Conservation (phyloP, 2,329 filamentous ascomycete genomes). For the Aspergillus novofumigatus region DNA sequence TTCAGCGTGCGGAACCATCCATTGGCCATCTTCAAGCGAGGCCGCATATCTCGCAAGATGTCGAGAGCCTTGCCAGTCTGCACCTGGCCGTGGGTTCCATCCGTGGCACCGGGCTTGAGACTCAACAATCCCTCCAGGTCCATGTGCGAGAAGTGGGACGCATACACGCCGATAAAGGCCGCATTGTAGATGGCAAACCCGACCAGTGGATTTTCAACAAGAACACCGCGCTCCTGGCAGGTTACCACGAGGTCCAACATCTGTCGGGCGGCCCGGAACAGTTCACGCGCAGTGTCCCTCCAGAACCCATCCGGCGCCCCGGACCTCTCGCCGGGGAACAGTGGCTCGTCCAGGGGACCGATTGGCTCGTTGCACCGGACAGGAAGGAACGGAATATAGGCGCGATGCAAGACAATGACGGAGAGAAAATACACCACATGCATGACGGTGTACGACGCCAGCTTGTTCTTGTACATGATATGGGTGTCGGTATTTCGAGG, state of each 20-base stretch:
- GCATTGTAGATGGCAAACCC: slow-evolving; percentile 55
- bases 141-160: slow-evolving; percentile 53
- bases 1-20: slow-evolving; percentile 44
- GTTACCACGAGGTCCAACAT: slow-evolving; percentile 51
- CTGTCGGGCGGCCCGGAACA: slow-evolving; percentile 51
- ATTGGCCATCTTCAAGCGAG: slow-evolving; percentile 37
- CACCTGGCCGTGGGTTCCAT: slow-evolving; percentile 27
- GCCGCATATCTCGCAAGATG: slow-evolving; percentile 39
- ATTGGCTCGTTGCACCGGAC: slow-evolving; percentile 46
- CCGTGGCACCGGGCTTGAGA: slow-evolving; percentile 20
- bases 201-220: slow-evolving; percentile 54
- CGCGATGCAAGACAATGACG: slow-evolving; percentile 52
- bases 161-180: slow-evolving; percentile 50
- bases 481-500: slow-evolving; percentile 52
- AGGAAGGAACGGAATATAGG: slow-evolving; percentile 54
- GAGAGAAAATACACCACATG: slow-evolving; percentile 53
- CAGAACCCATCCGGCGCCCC: slow-evolving; percentile 48
- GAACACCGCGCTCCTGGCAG: slow-evolving; percentile 47
- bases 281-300: slow-evolving; percentile 47
- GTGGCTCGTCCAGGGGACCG: slow-evolving; percentile 51
- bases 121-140: slow-evolving; percentile 49
- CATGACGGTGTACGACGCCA: slow-evolving; percentile 52
- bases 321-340: slow-evolving; percentile 42
- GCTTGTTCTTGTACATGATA: slow-evolving; percentile 48
- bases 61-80: slow-evolving; percentile 36